These are phyloP conservation scores for Aspergillus taichungensis DNA, from an alignment of 495 filamentous ascomycete genomes.

Conservation along the genomic window DNA sequence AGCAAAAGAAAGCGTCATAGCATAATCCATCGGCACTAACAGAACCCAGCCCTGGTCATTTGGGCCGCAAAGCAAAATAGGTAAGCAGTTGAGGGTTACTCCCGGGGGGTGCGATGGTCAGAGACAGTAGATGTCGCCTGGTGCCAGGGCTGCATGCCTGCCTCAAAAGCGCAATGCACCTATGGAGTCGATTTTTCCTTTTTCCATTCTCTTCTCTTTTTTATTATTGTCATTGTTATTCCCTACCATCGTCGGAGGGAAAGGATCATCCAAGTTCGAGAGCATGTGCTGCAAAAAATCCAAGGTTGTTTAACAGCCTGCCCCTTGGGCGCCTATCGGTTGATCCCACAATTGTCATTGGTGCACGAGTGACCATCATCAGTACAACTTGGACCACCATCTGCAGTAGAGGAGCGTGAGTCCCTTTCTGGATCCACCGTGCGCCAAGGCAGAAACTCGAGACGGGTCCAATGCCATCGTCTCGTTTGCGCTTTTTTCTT, in stretches of 20 bases:
- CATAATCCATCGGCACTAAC: constrained; percentile 14
- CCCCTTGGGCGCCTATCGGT: constrained; percentile 14
- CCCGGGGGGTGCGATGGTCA: no score
- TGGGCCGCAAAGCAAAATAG: constrained; percentile 20
- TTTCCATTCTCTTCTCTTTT: constrained; percentile 6
- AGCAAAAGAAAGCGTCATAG: constrained; percentile 5
- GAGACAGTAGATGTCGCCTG: constrained; percentile 2
- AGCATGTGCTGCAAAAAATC: constrained; percentile 4
- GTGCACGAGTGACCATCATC: constrained; percentile 10
- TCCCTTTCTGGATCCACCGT: constrained; percentile 10
- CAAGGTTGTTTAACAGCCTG: constrained; percentile 5
- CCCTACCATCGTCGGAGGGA: not conserved
- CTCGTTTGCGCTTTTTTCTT: not conserved
- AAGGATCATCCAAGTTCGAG: constrained; percentile 1
- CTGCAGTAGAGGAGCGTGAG: constrained; percentile 16
- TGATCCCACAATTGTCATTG: constrained; percentile 11
- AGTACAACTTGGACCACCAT: constrained; percentile 9
- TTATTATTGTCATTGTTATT: not conserved
- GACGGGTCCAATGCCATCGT: constrained; percentile 7
- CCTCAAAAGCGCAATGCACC: constrained; percentile 5
- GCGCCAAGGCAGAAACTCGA: constrained; percentile 8
- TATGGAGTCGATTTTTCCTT: not conserved
- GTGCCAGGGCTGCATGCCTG: not conserved
- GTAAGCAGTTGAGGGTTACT: not conserved
- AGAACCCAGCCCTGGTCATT: constrained; percentile 12